phyloP scores from a whole-genome alignment of 257 asterid genomes.

The Nicotiana tabacum region DNA sequence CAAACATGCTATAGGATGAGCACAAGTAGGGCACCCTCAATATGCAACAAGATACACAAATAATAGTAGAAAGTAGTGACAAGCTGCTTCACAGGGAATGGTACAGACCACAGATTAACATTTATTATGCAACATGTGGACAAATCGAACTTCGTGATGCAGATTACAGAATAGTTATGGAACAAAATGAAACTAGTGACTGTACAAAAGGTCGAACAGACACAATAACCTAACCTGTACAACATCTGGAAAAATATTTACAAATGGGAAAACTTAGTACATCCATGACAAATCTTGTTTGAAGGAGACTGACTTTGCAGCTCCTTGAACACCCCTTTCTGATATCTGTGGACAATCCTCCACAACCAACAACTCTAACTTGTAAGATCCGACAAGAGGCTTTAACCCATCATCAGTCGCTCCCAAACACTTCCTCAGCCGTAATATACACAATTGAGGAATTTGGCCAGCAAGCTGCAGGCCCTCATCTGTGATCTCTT shows the following conservation, averaged over 20 bases:
- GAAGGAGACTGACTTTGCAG: constrained; percentile 50
- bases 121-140: neutral
- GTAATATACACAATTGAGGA: constrained; percentile 44
- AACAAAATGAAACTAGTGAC: neutral
- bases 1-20: no score
- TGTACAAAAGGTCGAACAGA: neutral
- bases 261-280: constrained; percentile 29
- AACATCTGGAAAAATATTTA: neutral
- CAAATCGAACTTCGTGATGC: neutral
- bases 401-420: constrained; percentile 64
- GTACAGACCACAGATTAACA: neutral
- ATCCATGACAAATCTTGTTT: constrained; percentile 81
- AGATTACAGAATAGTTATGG: neutral
- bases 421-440: constrained; percentile 65
- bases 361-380: constrained; percentile 46
- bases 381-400: constrained; percentile 48
- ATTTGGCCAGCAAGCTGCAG: constrained; percentile 44
- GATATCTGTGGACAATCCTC: constrained; percentile 84
- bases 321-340: constrained; percentile 58
- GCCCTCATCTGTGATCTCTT: constrained; percentile 82
- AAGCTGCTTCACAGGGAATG: neutral
- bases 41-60: no score
- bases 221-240: neutral
- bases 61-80: neutral
- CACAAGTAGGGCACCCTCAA: no score